Conservation (phyloP, 106 monocot species). For the Iris macrosiphon region DNA sequence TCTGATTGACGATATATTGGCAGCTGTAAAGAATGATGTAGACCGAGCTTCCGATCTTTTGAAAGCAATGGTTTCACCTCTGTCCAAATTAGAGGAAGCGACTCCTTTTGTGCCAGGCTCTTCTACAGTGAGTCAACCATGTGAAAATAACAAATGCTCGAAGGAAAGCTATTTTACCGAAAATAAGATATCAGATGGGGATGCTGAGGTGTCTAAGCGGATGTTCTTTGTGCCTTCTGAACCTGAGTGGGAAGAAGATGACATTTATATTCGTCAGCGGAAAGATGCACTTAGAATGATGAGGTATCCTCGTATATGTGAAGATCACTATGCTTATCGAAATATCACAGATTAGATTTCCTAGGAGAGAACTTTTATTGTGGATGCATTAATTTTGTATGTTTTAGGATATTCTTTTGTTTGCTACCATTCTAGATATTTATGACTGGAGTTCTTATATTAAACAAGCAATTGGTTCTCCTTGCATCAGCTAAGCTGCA, state of each 20-base stretch:
- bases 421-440: no score
- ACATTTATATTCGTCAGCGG: constrained; percentile 60
- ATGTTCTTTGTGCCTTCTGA: constrained; percentile 38
- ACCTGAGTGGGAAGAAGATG: constrained; percentile 85
- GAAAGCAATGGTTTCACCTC: constrained; percentile 54
- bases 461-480: no score
- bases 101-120: constrained; percentile 4
- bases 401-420: no score
- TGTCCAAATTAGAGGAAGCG: constrained; percentile 9
- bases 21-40: constrained; percentile 51
- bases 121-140: neutral
- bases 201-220: constrained; percentile 9
- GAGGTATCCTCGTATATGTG: constrained; percentile 41
- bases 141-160: constrained; percentile 1
- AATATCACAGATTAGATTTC: no score
- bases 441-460: no score
- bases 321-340: no score
- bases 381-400: no score
- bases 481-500: no score
- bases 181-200: constrained; percentile 7
- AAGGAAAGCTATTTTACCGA: constrained; percentile 6
- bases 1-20: constrained; percentile 74
- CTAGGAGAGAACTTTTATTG: no score
- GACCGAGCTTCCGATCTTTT: constrained; percentile 49
- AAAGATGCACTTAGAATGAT: constrained; percentile 87